Conservation (phyloP, 805 yeast species). For the Candida sphagnicola region DNA sequence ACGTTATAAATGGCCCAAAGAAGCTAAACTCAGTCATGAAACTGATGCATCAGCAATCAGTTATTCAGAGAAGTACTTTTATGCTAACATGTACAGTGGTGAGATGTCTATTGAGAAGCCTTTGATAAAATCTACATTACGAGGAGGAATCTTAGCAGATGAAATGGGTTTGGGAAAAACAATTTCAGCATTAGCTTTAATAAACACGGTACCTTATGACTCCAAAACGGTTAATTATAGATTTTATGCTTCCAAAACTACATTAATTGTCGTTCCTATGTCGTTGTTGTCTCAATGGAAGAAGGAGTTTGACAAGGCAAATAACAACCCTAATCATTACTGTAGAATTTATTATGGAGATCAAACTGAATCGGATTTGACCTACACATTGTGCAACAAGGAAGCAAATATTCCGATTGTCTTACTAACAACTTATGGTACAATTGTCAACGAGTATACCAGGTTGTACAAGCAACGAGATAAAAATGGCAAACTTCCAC, state of each 20-base stretch:
- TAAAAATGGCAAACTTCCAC: constrained; percentile 21
- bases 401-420: constrained; percentile 55
- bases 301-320: constrained; percentile 64
- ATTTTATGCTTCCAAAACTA: constrained; percentile 64
- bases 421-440: constrained; percentile 83
- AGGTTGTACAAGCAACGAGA: constrained; percentile 33
- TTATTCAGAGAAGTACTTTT: constrained; percentile 40
- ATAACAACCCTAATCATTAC: constrained; percentile 36
- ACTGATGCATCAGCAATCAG: background rate
- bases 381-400: constrained; percentile 36
- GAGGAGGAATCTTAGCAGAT: constrained; percentile 90
- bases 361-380: constrained; percentile 49
- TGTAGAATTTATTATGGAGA: constrained; percentile 77
- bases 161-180: constrained; percentile 98
- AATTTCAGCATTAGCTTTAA: constrained; percentile 71
- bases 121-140: constrained; percentile 50
- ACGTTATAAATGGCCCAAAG: constrained; percentile 66
- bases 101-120: constrained; percentile 72
- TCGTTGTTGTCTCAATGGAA: constrained; percentile 91
- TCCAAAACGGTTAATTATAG: constrained; percentile 1
- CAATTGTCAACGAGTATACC: constrained; percentile 72
- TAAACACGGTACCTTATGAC: constrained; percentile 63
- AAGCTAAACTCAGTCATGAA: background rate
- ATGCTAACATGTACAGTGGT: constrained; percentile 77
- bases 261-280: constrained; percentile 85